A percentile compares a stretch with the other conserved stretches of the same genome.
Evolutionary conservation across 805 yeast genomes (phyloP).

Genomic region (Jamesozyma gamospora): DNA sequence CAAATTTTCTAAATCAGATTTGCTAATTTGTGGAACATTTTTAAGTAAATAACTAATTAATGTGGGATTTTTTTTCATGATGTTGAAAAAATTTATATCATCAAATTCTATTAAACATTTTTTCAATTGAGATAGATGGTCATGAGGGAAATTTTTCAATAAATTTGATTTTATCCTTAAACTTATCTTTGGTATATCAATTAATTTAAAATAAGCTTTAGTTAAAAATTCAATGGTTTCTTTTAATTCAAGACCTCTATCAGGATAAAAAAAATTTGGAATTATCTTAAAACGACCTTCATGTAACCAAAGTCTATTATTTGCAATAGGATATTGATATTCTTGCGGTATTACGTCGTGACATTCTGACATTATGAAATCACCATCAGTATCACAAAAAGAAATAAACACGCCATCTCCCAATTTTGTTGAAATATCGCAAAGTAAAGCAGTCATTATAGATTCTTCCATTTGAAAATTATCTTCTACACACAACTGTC

Average conservation of each 20-base stretch:
- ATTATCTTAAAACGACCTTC: conserved; percentile 32
- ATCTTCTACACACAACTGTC: conserved; percentile 32
- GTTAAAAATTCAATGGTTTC: conserved; percentile 36
- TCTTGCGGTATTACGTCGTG: conserved; percentile 36
- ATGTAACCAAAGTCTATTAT: conserved; percentile 46
- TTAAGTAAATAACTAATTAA: conserved; percentile 15
- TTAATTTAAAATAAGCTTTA: conserved; percentile 30
- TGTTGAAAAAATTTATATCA: conserved; percentile 10
- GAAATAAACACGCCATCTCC: conserved; percentile 35
- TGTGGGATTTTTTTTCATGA: conserved; percentile 11
- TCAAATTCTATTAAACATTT: conserved; percentile 8
- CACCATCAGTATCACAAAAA: conserved; percentile 46
- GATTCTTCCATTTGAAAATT: conserved; percentile 37
- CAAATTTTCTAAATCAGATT: neutral
- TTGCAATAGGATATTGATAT: conserved; percentile 33
- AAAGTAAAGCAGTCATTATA: conserved; percentile 34
- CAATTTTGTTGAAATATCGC: conserved; percentile 26
- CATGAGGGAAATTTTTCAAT: conserved; percentile 22
- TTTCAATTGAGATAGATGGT: conserved; percentile 21
- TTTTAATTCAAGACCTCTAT: conserved; percentile 28
- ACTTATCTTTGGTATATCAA: conserved; percentile 18
- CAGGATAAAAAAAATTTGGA: conserved; percentile 30
- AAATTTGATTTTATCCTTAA: conserved; percentile 10
- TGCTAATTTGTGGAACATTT: conserved; percentile 1
- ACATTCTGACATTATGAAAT: conserved; percentile 42